Conservation (phyloP, 345 rosid species). For the Brassica nigra region DNA sequence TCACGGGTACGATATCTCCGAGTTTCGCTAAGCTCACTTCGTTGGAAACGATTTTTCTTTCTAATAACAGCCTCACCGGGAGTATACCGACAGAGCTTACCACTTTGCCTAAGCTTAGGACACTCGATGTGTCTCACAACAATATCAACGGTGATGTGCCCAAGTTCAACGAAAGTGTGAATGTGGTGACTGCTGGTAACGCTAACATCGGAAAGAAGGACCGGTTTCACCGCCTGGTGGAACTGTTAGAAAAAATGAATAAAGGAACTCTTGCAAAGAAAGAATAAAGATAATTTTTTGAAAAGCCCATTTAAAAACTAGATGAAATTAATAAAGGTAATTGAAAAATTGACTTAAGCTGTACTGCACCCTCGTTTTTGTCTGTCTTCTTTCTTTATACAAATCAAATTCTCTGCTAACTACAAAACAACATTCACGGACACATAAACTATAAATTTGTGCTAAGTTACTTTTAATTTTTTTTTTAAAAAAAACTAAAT, state of each 20-base stretch:
- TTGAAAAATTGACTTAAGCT: too few species aligned
- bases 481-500: too few species aligned
- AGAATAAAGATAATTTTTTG: too few species aligned
- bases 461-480: too few species aligned
- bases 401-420: too few species aligned
- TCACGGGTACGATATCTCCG: conserved; percentile 64
- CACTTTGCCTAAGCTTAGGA: conserved; percentile 48
- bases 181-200: conserved; percentile 51
- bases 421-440: too few species aligned
- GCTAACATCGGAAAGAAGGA: conserved; percentile 48
- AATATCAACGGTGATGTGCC: conserved; percentile 56
- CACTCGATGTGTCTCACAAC: conserved; percentile 66
- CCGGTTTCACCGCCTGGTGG: background rate
- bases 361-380: too few species aligned
- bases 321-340: too few species aligned
- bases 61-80: conserved; percentile 57
- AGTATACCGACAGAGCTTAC: conserved; percentile 65
- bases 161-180: conserved; percentile 44
- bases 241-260: conserved; percentile 3
- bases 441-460: too few species aligned
- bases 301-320: background rate
- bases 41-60: conserved; percentile 51
- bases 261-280: background rate
- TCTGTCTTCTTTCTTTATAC: too few species aligned
- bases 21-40: conserved; percentile 51